phyloP scores from a whole-genome alignment of 2,329 filamentous ascomycete genomes.

The Arachnomyces sp. region DNA sequence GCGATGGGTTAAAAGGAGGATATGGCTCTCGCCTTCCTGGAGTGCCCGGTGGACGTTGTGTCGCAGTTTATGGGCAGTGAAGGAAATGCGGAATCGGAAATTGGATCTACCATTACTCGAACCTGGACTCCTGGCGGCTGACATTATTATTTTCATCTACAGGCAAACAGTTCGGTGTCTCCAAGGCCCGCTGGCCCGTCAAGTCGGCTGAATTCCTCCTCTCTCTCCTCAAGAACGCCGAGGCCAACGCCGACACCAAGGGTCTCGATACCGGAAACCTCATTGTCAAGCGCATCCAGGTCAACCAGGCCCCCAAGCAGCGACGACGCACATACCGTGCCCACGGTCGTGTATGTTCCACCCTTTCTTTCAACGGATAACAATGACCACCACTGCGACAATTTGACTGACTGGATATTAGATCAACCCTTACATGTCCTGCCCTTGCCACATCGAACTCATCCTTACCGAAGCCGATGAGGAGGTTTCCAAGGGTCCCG shows the following conservation, averaged over 20 bases:
- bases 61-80: not conserved
- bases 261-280: conserved; percentile 95
- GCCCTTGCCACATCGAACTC: conserved; percentile 99
- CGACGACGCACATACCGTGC: conserved; percentile 98
- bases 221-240: conserved; percentile 93
- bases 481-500: conserved; percentile 82
- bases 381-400: not conserved
- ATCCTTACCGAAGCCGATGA: conserved; percentile 98
- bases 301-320: conserved; percentile 99
- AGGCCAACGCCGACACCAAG: conserved; percentile 95
- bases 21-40: not conserved
- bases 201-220: conserved; percentile 99
- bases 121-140: no score
- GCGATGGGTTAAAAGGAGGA: conserved; percentile 4
- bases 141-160: conserved; percentile 14
- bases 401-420: conserved; percentile 35
- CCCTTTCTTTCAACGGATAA: not conserved
- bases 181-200: conserved; percentile 95
- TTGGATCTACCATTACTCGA: no score
- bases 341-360: conserved; percentile 88
- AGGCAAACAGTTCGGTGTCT: conserved; percentile 99
- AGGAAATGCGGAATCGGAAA: not conserved
- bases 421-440: conserved; percentile 99
- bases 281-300: conserved; percentile 99
- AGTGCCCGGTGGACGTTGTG: not conserved